Evolutionary conservation across 108 stramenopile species (phyloP).

Genomic region (Cyclotella distinguenda): DNA sequence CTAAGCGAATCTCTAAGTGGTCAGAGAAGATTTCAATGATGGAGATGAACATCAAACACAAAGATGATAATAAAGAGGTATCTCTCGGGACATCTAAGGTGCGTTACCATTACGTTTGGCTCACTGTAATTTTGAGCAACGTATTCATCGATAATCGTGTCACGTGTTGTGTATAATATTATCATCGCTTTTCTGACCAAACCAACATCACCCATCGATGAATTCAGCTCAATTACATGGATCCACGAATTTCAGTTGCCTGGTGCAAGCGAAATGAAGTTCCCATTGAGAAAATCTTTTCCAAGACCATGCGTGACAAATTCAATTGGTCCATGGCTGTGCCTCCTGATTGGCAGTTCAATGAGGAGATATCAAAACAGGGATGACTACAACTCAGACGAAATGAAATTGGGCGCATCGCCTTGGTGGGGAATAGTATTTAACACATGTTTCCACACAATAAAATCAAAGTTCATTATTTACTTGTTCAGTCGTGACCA

Average conservation of each 20-base stretch:
- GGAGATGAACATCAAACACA: constrained; percentile 94
- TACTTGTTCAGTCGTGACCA: too few relatives aligned
- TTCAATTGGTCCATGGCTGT: constrained; percentile 99
- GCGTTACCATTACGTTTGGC: constrained; percentile 17
- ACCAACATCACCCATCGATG: not conserved
- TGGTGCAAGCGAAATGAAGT: constrained; percentile 99
- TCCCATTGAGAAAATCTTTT: constrained; percentile 95
- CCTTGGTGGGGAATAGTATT: too few relatives aligned
- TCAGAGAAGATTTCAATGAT: constrained; percentile 85
- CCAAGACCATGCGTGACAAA: constrained; percentile 95
- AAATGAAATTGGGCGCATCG: too few relatives aligned
- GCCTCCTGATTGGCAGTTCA: constrained; percentile 92
- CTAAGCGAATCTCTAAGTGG: constrained; percentile 83
- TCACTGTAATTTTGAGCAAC: too few relatives aligned
- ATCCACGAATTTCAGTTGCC: constrained; percentile 98
- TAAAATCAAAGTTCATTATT: too few relatives aligned
- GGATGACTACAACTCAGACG: too few relatives aligned
- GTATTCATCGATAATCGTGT: too few relatives aligned
- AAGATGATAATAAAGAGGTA: constrained; percentile 99
- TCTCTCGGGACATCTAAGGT: constrained; percentile 90
- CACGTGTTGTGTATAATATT: too few relatives aligned
- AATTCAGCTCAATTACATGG: constrained; percentile 97
- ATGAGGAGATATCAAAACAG: constrained; percentile 70
- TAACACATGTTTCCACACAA: too few relatives aligned
- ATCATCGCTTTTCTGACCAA: constrained; percentile 1